A percentile compares a stretch with the other conserved stretches of the same genome.
phyloP scores from a whole-genome alignment of 768 basidiomycete genomes.

The Podaxis mareebaensis region DNA sequence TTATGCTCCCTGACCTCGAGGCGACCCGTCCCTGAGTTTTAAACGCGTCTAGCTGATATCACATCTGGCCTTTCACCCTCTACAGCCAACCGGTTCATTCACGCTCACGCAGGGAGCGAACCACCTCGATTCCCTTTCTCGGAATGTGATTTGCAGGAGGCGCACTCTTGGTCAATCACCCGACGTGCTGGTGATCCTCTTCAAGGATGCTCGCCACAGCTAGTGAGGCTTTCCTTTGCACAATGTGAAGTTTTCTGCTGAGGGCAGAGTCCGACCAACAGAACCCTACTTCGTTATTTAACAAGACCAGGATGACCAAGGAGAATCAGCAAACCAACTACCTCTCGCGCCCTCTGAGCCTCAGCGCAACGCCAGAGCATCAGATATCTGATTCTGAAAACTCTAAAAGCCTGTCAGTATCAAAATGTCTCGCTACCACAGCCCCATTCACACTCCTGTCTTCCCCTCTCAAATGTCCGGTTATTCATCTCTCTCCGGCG shows the following conservation, averaged over 20 bases:
- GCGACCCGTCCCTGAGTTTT: background rate
- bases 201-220: background rate
- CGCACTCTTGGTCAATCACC: constrained; percentile 1
- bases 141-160: constrained; percentile 8
- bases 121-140: background rate
- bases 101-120: background rate
- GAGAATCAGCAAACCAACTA: background rate
- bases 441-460: constrained; percentile 46
- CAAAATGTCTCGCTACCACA: constrained; percentile 29
- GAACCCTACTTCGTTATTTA: background rate
- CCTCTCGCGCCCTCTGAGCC: background rate
- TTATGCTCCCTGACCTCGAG: background rate
- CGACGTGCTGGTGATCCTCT: constrained; percentile 9
- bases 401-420: background rate
- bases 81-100: background rate
- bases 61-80: background rate
- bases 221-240: background rate
- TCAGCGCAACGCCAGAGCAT: background rate
- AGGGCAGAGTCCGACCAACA: background rate
- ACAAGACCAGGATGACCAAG: background rate
- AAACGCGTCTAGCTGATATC: background rate
- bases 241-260: background rate
- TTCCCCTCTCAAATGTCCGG: constrained; percentile 25
- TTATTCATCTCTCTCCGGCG: constrained; percentile 30
- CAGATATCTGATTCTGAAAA: background rate